These are phyloP conservation scores for Chenopodium album DNA, from an alignment of 148 eudicot genomes.

Conservation along the genomic window DNA sequence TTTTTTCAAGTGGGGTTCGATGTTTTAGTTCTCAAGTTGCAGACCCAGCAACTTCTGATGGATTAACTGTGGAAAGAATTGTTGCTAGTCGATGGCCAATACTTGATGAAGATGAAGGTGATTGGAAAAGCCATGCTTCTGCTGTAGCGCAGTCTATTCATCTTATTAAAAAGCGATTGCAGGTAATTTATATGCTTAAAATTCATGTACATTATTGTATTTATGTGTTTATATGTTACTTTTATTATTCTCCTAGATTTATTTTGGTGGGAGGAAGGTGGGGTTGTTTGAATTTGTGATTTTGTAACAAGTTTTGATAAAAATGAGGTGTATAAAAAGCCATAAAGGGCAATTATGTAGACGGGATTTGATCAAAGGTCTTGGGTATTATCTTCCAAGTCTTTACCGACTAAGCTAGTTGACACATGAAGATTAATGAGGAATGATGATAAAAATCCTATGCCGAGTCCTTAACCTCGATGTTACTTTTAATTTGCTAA, in stretches of 20 bases:
- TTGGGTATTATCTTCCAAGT: no score
- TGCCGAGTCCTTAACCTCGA: neutral
- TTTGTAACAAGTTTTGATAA: neutral
- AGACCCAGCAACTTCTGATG: slow-evolving; percentile 69
- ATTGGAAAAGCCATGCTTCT: slow-evolving; percentile 97
- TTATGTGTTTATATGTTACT: no score
- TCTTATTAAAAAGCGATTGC: slow-evolving; percentile 79
- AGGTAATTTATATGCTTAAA: slow-evolving; percentile 31
- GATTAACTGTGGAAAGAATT: slow-evolving; percentile 81
- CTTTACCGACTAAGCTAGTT: no score
- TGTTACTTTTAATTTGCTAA: no score
- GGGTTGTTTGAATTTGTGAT: neutral
- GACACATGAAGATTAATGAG: neutral
- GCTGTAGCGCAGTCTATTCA: slow-evolving; percentile 89
- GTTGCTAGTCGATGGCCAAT: slow-evolving; percentile 63
- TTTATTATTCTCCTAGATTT: neutral
- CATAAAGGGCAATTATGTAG: no score
- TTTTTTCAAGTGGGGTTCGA: slow-evolving; percentile 27
- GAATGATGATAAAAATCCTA: neutral
- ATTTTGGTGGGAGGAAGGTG: neutral
- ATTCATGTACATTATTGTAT: neutral
- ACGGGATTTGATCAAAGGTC: no score
- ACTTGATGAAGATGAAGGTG: slow-evolving; percentile 71
- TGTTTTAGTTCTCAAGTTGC: slow-evolving; percentile 53
- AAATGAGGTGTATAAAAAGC: neutral